Evolutionary conservation across 1,284 basidiomycete genomes (phyloP).

Genomic region (Flammula alnicola): DNA sequence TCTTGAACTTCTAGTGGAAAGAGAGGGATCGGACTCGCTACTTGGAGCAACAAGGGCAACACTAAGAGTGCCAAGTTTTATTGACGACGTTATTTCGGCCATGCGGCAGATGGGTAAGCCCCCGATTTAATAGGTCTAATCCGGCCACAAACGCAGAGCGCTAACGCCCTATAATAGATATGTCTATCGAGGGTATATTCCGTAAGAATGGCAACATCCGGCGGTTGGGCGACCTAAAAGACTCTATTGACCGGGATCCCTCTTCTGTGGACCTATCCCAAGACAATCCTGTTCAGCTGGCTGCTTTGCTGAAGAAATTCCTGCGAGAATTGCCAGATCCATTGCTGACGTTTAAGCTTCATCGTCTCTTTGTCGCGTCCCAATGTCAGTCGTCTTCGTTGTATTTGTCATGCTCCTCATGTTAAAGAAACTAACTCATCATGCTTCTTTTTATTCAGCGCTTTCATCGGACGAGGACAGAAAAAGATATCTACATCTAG

Average conservation of each 20-base stretch:
- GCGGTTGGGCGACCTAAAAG: constrained; percentile 87
- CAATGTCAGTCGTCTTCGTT: constrained; percentile 65
- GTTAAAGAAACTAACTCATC: not conserved
- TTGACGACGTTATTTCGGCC: constrained; percentile 96
- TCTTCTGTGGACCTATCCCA: constrained; percentile 88
- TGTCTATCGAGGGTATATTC: constrained; percentile 99
- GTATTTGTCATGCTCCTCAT: too few species aligned
- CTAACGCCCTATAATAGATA: constrained; percentile 59
- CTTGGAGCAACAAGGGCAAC: constrained; percentile 88
- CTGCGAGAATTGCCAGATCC: constrained; percentile 96
- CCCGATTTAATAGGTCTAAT: constrained; percentile 7
- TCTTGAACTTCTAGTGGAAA: constrained; percentile 93
- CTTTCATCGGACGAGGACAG: constrained; percentile 81
- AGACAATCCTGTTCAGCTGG: constrained; percentile 97
- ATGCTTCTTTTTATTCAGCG: constrained; percentile 47
- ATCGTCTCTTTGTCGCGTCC: constrained; percentile 87
- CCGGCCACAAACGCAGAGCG: too few species aligned
- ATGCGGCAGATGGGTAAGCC: constrained; percentile 98
- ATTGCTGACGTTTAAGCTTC: constrained; percentile 92
- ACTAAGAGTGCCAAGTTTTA: constrained; percentile 92
- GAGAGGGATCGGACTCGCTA: constrained; percentile 92
- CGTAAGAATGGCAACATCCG: constrained; percentile 98
- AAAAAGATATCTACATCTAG: constrained; percentile 83
- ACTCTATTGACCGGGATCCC: constrained; percentile 93
- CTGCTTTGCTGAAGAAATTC: constrained; percentile 97